Evolutionary conservation across 129 eudicot species (phyloP).

Genomic region (Rutidosis leptorrhynchoides): DNA sequence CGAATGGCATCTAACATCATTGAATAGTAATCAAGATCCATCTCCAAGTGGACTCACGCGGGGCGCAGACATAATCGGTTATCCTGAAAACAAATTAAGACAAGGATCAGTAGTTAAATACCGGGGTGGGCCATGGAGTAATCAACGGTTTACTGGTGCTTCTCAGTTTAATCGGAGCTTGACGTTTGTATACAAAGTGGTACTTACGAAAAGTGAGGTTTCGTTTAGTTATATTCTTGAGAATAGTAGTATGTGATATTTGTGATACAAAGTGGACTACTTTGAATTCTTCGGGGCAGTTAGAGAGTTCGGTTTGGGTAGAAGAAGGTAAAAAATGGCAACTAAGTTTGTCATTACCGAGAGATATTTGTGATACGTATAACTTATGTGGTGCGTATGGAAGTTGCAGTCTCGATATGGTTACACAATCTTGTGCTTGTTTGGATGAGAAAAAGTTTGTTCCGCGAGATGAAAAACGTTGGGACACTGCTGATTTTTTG

Average conservation of each 20-base stretch:
- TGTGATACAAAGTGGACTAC: too few relatives aligned
- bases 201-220: not conserved
- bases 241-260: not conserved
- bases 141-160: conserved; percentile 6
- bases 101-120: not conserved
- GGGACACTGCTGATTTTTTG: conserved; percentile 8
- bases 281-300: conserved; percentile 11
- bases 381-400: conserved; percentile 16
- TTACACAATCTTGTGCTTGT: not conserved
- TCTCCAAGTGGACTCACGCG: not conserved
- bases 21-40: conserved; percentile 20
- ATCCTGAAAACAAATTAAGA: conserved; percentile 14
- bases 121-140: conserved; percentile 20
- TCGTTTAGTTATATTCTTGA: conserved; percentile 10
- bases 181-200: not conserved
- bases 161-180: not conserved
- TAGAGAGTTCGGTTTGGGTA: not conserved
- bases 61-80: conserved; percentile 5
- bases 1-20: conserved; percentile 14
- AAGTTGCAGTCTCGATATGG: conserved; percentile 9
- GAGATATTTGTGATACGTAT: conserved; percentile 10
- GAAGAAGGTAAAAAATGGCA: conserved; percentile 15
- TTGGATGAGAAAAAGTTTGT: conserved; percentile 16
- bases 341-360: conserved; percentile 8
- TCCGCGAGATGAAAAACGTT: conserved; percentile 5